Base-by-base conservation (phyloP, 108 stramenopile genomes). In the Cylindrotheca closterium region DNA sequence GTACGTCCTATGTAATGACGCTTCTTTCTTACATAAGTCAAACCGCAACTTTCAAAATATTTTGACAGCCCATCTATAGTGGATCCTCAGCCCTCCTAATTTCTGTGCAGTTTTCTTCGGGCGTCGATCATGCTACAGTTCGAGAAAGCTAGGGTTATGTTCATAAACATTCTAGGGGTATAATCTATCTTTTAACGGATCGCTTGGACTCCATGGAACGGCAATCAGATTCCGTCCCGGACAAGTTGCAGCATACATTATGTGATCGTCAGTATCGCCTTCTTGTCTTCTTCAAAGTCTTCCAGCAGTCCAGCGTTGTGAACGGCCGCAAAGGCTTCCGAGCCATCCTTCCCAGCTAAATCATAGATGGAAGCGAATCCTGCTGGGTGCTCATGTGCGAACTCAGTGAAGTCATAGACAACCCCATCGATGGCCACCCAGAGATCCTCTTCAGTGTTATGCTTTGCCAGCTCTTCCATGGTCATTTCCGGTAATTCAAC, bases 361-460 rank as follows among this genome's bases (percentile, higher is more conserved):
- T 88, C 79, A 47, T 70, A 73, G 29, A 96, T 94, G 21, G 86
- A 85, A 37, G 79, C 88, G 24, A 89, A 78, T 28, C 96, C 96
- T 42, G 90, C 92, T 15, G 96, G 96, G 68, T 96, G 96, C 59
- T 96, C 89, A 32, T 89, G 85, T 7, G 89, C 92, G 64, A 93
- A 96, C 1, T 87, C 88, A 25, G 96, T 94, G 59, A 96, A 82
- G 58, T 96, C 92, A 64, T 94, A 96, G 4, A 94, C 93, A 31
- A 78, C 60, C 8, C 88, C 93, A 70, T 92, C 70, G 28, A 96
- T 87, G 1, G 83, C 92, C 32, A 94, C 85, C 96, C 96, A 96
- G 32, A 93, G 82, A 70, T 96, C 96, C 18, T 81, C 87, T 57
- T 74, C 68, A 26, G 83, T 74, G 29, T 79, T 89, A 78, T 94